Conservation (phyloP, 495 filamentous ascomycete genomes). For the Penicillium egyptiacum region DNA sequence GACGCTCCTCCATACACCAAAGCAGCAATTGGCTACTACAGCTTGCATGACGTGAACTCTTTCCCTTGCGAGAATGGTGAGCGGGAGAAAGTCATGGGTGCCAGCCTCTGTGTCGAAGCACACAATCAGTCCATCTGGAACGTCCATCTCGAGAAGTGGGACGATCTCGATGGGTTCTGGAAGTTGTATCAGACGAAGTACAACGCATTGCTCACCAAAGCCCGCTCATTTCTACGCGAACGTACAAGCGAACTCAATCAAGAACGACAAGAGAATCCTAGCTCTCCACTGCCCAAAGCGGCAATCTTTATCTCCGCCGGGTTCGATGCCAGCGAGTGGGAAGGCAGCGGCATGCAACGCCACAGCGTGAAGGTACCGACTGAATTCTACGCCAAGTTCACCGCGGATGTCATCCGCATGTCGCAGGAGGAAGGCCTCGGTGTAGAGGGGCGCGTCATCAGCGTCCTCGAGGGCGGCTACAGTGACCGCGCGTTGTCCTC, state of each 20-base stretch:
- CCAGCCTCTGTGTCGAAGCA: conserved; percentile 87
- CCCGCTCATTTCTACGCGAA: conserved; percentile 66
- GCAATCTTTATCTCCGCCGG: conserved; percentile 94
- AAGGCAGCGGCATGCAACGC: conserved; percentile 87
- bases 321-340: conserved; percentile 95
- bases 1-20: conserved; percentile 65
- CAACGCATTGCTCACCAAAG: conserved; percentile 70
- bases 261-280: conserved; percentile 44
- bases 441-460: conserved; percentile 82
- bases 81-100: conserved; percentile 83
- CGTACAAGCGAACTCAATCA: conserved; percentile 63
- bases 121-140: conserved; percentile 95
- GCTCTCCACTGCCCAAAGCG: conserved; percentile 57
- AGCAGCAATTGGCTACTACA: conserved; percentile 90
- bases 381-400: conserved; percentile 90
- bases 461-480: conserved; percentile 93
- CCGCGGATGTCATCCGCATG: conserved; percentile 75
- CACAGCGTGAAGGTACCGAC: conserved; percentile 95
- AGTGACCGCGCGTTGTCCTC: conserved; percentile 86
- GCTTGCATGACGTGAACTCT: conserved; percentile 95
- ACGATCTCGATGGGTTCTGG: conserved; percentile 74
- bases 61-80: conserved; percentile 93
- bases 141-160: conserved; percentile 87
- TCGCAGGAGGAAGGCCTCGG: conserved; percentile 76
- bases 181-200: conserved; percentile 77